Conservation (phyloP, 2,329 filamentous ascomycete species). For the Fusarium chuoi region DNA sequence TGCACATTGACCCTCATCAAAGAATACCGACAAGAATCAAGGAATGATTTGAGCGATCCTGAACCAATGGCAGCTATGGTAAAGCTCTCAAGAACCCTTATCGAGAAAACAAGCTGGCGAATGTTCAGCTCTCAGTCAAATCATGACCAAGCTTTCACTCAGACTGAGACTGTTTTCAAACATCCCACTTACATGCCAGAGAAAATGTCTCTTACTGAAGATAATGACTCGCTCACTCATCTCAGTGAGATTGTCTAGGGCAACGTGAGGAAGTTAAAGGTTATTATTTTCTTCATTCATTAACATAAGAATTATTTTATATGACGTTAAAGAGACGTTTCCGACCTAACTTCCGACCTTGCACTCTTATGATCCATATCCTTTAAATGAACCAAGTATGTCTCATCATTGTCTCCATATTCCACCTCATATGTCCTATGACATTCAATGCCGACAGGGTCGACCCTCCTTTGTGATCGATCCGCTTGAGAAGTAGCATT, state of each 20-base stretch:
- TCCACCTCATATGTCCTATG: slow-evolving; percentile 51
- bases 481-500: slow-evolving; percentile 40
- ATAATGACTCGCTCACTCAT: background rate
- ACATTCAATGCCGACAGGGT: slow-evolving; percentile 46
- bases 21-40: background rate
- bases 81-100: too few species aligned
- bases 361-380: slow-evolving; percentile 39
- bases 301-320: background rate
- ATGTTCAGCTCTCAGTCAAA: too few species aligned
- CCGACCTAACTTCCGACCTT: slow-evolving; percentile 2
- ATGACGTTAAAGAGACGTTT: slow-evolving; percentile 4
- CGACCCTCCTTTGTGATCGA: slow-evolving; percentile 3
- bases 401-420: slow-evolving; percentile 48
- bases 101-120: rapidly evolving
- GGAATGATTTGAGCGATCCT: rapidly evolving
- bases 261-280: background rate
- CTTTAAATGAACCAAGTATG: slow-evolving; percentile 46
- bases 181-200: background rate
- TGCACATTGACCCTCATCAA: rapidly evolving
- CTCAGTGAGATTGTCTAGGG: background rate
- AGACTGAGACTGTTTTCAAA: background rate
- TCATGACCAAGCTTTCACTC: background rate
- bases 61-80: rapidly evolving
- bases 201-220: background rate
- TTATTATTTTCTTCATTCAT: background rate